Conservation (phyloP, 108 stramenopile species). For the Halocafeteria seosinensis region DNA sequence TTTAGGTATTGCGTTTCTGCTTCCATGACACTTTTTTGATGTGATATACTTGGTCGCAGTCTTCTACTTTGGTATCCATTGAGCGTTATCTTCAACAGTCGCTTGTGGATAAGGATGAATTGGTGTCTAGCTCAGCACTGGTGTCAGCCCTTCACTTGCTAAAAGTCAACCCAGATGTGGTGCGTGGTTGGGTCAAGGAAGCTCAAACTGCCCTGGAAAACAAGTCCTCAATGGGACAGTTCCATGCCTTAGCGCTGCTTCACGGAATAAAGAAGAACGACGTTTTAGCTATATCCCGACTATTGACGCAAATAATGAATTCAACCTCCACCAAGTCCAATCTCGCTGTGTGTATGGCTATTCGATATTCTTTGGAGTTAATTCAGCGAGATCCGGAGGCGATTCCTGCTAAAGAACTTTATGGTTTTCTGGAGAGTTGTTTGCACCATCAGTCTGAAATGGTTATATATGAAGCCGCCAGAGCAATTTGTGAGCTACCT, state of each 20-base stretch:
- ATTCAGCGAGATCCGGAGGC: slow-evolving; percentile 29
- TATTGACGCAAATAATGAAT: slow-evolving; percentile 64
- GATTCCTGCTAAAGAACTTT: slow-evolving; percentile 61
- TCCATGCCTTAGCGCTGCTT: slow-evolving; percentile 93
- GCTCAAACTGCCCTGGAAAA: slow-evolving; percentile 73
- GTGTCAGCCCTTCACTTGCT: slow-evolving; percentile 44
- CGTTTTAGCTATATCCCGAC: slow-evolving; percentile 78
- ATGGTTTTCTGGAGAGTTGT: slow-evolving; percentile 71
- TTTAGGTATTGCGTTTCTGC: too few relatives aligned
- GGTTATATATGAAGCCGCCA: slow-evolving; percentile 94
- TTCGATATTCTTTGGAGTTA: slow-evolving; percentile 76
- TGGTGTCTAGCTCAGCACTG: slow-evolving; percentile 82
- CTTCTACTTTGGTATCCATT: slow-evolving; percentile 72
- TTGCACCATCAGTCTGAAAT: slow-evolving; percentile 80
- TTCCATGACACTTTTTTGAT: too few relatives aligned
- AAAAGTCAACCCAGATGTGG: slow-evolving; percentile 22
- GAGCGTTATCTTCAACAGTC: slow-evolving; percentile 97
- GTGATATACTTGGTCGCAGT: too few relatives aligned
- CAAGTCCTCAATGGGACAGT: slow-evolving; percentile 79
- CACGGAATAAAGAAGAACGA: slow-evolving; percentile 94
- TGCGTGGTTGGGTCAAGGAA: slow-evolving; percentile 70
- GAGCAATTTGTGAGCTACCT: slow-evolving; percentile 82
- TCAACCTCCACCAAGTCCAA: slow-evolving; percentile 73
- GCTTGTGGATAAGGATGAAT: slow-evolving; percentile 77
- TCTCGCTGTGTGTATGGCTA: slow-evolving; percentile 70